Evolutionary conservation across 306 rosid genomes (phyloP), one percentile per base, ranked within the genome.

Genomic region (Erythrophleum fordii): DNA sequence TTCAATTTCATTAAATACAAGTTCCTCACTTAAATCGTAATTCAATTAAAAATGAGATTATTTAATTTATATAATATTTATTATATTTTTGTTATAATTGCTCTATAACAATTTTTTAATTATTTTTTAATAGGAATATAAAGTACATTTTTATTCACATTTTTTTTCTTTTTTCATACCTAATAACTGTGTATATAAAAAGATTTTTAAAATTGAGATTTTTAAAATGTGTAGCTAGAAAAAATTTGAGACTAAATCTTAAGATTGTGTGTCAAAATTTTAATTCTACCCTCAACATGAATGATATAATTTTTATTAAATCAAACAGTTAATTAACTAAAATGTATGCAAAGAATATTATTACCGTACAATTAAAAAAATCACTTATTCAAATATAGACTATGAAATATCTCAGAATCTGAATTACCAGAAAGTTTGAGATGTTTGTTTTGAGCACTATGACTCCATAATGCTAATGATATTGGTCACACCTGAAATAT

Each of bases 401-500:
- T 58, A n/a, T n/a, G n/a, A n/a, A n/a, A n/a, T n/a, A n/a, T n/a
- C n/a, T n/a, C n/a, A n/a, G n/a, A n/a, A n/a, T n/a, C n/a, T n/a
- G n/a, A n/a, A n/a, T n/a, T n/a, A n/a, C 10, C 52, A 74, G 20
- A 45, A 76, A 75, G 48, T 76, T 72, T 58, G 35, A 34, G 45
- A 18, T 2, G 53, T 5, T 14, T 8, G 55, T 31, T 34, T 14
- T 28, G 42, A 37, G 35, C 51, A 65, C 8, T 53, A 68, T 6
- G 53, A 42, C 35, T 59, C 37, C 37, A 13, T 26, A 25, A 25
- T 26, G n/a, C 20, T 23, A 58, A 58, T 22, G 60, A 80, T 71
- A 73, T 77, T 84, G 55, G 51, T 58, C 67, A 58, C 31, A 3
- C 41, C 6, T 56, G 42, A 80, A 20, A 69, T 73, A 73, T 73